phyloP scores from a whole-genome alignment of 192 early-diverging fungal genomes.

The Borealophlyctis nickersoniae region DNA sequence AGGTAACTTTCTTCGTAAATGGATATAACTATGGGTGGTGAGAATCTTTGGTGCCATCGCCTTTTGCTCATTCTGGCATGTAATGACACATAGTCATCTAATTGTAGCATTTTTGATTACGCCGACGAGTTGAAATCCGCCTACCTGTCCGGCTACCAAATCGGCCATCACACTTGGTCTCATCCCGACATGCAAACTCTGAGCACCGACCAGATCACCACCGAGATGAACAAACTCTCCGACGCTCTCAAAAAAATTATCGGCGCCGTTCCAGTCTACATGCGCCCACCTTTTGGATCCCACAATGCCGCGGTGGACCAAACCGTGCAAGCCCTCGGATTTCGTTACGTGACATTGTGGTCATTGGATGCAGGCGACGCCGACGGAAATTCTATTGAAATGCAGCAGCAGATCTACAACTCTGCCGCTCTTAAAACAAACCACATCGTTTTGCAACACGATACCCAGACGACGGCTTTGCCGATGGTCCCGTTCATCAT shows the following conservation, averaged over 20 bases:
- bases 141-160: conserved; percentile 53
- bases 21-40: conserved; percentile 53
- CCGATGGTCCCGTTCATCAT: conserved; percentile 9
- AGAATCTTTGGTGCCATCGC: too few species aligned
- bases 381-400: not conserved
- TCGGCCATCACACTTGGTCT: conserved; percentile 65
- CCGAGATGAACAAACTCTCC: conserved; percentile 57
- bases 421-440: not conserved
- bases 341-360: not conserved
- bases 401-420: not conserved
- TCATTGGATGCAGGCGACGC: not conserved
- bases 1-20: conserved; percentile 63
- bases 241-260: conserved; percentile 43
- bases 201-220: conserved; percentile 45
- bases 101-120: conserved; percentile 37
- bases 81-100: too few species aligned
- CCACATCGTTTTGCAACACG: conserved; percentile 10
- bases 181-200: conserved; percentile 51
- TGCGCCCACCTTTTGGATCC: conserved; percentile 20
- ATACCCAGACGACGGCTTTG: not conserved
- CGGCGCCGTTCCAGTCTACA: conserved; percentile 10
- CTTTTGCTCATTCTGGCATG: too few species aligned
- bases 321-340: not conserved
- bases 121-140: conserved; percentile 42
- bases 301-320: not conserved